Percentiles rank a stretch among this genome's conserved stretches.
phyloP scores from a whole-genome alignment of 2,329 filamentous ascomycete genomes.

The Cladophialophora exuberans region DNA sequence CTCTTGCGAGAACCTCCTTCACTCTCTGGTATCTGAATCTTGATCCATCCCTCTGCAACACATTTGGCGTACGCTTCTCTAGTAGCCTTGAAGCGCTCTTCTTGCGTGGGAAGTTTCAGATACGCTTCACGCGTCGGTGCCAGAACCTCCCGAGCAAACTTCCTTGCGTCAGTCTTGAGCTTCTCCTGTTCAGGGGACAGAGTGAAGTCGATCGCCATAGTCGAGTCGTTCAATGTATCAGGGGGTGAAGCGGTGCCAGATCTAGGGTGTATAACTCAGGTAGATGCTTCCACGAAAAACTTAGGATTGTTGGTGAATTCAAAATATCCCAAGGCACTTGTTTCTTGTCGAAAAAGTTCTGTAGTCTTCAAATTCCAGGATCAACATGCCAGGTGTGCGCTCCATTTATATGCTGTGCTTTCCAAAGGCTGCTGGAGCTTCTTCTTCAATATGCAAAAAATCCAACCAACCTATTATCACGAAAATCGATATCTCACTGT shows the following conservation, averaged over 20 bases:
- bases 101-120: conserved; percentile 35
- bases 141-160: conserved; percentile 10
- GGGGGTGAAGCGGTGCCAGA: background rate
- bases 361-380: background rate
- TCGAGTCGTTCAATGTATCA: background rate
- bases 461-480: background rate
- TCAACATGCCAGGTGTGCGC: background rate
- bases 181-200: conserved; percentile 9
- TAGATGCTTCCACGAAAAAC: background rate
- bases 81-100: conserved; percentile 52
- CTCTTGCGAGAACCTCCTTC: conserved; percentile 51
- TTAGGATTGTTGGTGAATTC: background rate
- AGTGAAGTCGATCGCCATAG: conserved; percentile 13
- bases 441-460: background rate
- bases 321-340: background rate
- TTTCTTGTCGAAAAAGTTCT: background rate
- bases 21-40: conserved; percentile 48
- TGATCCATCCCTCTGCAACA: conserved; percentile 49
- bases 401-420: background rate
- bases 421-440: background rate
- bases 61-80: conserved; percentile 50
- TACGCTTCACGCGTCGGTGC: conserved; percentile 14
- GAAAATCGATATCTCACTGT: background rate
- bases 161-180: conserved; percentile 6
- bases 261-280: background rate